Evolutionary conservation across 140 eudicot genomes (phyloP).

Genomic region (Cichorium intybus): DNA sequence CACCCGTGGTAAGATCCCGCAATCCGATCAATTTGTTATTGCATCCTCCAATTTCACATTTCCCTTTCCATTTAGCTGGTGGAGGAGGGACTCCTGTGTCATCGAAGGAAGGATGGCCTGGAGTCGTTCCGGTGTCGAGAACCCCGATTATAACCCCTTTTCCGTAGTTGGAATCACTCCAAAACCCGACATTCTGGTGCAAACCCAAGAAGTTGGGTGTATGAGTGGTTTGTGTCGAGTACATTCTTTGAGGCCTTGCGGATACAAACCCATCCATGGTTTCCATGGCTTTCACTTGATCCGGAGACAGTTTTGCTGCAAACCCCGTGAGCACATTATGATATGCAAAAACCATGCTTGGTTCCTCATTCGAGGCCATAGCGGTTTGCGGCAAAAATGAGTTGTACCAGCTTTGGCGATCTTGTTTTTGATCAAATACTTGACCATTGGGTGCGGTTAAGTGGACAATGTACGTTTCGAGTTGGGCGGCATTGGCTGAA

Average conservation of each 20-base stretch:
- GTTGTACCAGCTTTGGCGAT: conserved; percentile 30
- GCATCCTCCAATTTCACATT: conserved; percentile 37
- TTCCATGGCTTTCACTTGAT: conserved; percentile 39
- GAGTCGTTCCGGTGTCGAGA: conserved; percentile 34
- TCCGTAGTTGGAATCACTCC: conserved; percentile 33
- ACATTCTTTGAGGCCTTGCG: conserved; percentile 32
- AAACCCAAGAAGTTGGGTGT: conserved; percentile 38
- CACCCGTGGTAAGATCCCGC: conserved; percentile 25
- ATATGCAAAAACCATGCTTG: conserved; percentile 32
- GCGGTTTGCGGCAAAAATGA: conserved; percentile 34
- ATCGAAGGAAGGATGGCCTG: conserved; percentile 43
- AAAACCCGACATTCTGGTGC: conserved; percentile 33
- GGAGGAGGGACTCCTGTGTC: conserved; percentile 36
- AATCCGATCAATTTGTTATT: conserved; percentile 68
- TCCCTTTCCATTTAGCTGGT: conserved; percentile 46
- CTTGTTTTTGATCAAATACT: conserved; percentile 5
- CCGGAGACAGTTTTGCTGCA: conserved; percentile 40
- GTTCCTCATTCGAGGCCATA: not conserved
- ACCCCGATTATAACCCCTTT: conserved; percentile 38
- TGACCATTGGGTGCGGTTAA: conserved; percentile 19
- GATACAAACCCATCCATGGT: conserved; percentile 26
- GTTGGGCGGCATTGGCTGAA: conserved; percentile 17
- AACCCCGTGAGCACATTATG: conserved; percentile 49
- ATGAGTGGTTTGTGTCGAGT: conserved; percentile 28
- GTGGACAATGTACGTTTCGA: conserved; percentile 53